A percentile compares a stretch with the other conserved stretches of the same genome.
Evolutionary conservation across 106 monocot genomes (phyloP).

Genomic region (Apostasia shenzhenica): DNA sequence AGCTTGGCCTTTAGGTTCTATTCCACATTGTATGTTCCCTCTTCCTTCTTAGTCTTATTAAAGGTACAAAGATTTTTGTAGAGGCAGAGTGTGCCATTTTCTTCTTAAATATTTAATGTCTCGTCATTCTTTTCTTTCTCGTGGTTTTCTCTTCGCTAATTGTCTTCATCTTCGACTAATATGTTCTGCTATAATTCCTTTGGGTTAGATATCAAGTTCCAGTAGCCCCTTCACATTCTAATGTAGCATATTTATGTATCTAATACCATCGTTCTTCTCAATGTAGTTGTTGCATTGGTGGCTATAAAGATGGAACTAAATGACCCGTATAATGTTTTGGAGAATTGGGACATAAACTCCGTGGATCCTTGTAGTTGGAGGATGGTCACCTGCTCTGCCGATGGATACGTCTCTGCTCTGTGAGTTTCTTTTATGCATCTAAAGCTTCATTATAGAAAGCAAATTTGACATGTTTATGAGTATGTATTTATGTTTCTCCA

Average conservation of each 20-base stretch:
- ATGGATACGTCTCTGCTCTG: slow-evolving; percentile 89
- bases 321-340: slow-evolving; percentile 82
- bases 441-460: neutral
- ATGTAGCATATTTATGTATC: neutral
- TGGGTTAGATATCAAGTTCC: neutral
- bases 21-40: neutral
- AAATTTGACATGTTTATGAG: neutral
- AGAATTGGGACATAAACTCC: slow-evolving; percentile 94
- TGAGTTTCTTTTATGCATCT: slow-evolving; percentile 18
- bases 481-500: neutral
- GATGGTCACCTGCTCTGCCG: slow-evolving; percentile 86
- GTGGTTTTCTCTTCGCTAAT: too few relatives aligned
- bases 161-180: too few relatives aligned
- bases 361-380: slow-evolving; percentile 99
- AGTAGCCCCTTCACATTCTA: too few relatives aligned
- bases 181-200: neutral
- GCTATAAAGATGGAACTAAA: slow-evolving; percentile 70
- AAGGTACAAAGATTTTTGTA: neutral
- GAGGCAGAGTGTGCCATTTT: neutral
- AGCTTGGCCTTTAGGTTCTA: slow-evolving; percentile 1
- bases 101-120: neutral
- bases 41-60: neutral
- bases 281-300: slow-evolving; percentile 83
- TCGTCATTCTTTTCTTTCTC: neutral
- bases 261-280: slow-evolving; percentile 1